Percentiles rank a stretch among this genome's conserved stretches.
Conservation (phyloP, 805 yeast genomes). For the Allodekkera sacchari region DNA sequence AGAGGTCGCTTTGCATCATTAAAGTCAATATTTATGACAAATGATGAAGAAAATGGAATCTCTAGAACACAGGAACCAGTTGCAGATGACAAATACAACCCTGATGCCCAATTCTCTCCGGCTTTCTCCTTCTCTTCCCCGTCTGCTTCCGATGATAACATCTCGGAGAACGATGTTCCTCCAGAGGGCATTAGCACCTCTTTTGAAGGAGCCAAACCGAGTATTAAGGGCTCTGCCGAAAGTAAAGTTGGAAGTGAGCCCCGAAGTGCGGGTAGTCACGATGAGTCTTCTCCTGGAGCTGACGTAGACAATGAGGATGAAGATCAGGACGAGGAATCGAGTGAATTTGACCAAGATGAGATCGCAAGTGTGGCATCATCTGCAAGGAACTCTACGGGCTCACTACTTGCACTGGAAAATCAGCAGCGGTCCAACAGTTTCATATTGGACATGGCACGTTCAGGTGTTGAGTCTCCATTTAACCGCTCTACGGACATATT, state of each 20-base stretch:
- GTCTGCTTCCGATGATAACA: too few relatives aligned
- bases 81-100: too few relatives aligned
- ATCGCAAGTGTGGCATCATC: neutral
- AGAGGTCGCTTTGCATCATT: too few relatives aligned
- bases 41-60: slow-evolving; percentile 3
- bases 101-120: too few relatives aligned
- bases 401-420: slow-evolving; percentile 4
- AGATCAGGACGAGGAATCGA: slow-evolving; percentile 2
- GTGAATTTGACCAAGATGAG: neutral
- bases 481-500: neutral
- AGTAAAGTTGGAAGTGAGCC: neutral
- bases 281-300: slow-evolving; percentile 3
- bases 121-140: too few relatives aligned
- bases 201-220: neutral
- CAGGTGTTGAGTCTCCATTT: slow-evolving; percentile 2
- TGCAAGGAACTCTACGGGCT: slow-evolving; percentile 10
- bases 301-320: slow-evolving; percentile 1
- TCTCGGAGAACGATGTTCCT: too few relatives aligned
- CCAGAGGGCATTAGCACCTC: too few relatives aligned
- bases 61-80: too few relatives aligned
- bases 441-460: neutral
- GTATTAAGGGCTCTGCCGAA: neutral
- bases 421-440: neutral
- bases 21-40: too few relatives aligned
- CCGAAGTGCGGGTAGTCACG: slow-evolving; percentile 4